A percentile compares a stretch with the other conserved stretches of the same genome.
phyloP scores from a whole-genome alignment of 805 yeast genomes.

The Candida glaebosa region DNA sequence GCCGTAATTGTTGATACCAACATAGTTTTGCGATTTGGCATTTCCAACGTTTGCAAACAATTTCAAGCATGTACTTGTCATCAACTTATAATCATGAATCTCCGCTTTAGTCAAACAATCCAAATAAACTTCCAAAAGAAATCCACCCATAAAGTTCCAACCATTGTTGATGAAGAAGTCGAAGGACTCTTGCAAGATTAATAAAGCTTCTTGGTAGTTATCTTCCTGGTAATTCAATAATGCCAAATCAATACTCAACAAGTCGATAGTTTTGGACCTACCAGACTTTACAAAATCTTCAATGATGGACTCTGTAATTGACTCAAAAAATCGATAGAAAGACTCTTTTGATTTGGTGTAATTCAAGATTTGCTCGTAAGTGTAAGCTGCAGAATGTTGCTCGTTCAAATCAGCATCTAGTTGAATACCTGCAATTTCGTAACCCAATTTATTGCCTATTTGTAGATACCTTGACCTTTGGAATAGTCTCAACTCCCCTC shows the following conservation, averaged over 20 bases:
- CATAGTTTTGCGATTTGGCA: slow-evolving; percentile 8
- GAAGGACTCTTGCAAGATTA: slow-evolving; percentile 65
- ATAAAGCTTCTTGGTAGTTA: slow-evolving; percentile 57
- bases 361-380: neutral
- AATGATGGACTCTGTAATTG: slow-evolving; percentile 55
- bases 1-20: slow-evolving; percentile 27
- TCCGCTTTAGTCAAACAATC: slow-evolving; percentile 55
- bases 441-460: slow-evolving; percentile 20
- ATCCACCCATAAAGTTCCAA: slow-evolving; percentile 70
- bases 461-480: slow-evolving; percentile 43
- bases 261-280: slow-evolving; percentile 65
- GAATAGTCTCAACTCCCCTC: slow-evolving; percentile 48
- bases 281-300: slow-evolving; percentile 47
- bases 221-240: slow-evolving; percentile 56
- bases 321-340: slow-evolving; percentile 36
- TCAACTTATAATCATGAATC: slow-evolving; percentile 20
- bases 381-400: neutral
- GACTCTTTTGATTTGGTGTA: slow-evolving; percentile 11
- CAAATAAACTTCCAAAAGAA: slow-evolving; percentile 63
- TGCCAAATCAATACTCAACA: slow-evolving; percentile 77
- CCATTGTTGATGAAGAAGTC: slow-evolving; percentile 63
- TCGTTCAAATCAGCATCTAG: slow-evolving; percentile 21
- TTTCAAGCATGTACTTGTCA: slow-evolving; percentile 40
- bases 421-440: slow-evolving; percentile 15
- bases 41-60: slow-evolving; percentile 30